phyloP scores from a whole-genome alignment of 2,329 filamentous ascomycete genomes.

The Neophaeococcomyces aloes region DNA sequence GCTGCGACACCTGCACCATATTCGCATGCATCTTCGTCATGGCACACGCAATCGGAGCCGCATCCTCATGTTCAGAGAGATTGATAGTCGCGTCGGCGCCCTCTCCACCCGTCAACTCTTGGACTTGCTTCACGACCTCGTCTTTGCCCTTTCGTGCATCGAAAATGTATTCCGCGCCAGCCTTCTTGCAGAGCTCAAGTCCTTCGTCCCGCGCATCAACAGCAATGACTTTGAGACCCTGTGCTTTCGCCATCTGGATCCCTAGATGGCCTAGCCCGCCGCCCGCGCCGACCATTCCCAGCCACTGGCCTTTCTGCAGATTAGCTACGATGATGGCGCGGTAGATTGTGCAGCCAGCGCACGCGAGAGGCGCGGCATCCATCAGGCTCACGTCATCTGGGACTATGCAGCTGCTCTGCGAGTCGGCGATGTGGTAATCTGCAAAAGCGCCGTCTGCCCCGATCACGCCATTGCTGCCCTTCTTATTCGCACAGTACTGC shows the following conservation, averaged over 20 bases:
- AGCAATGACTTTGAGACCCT: conserved; percentile 43
- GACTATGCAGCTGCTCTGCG: conserved; percentile 36
- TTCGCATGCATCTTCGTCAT: conserved; percentile 50
- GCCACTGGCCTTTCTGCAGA: conserved; percentile 27
- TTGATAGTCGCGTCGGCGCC: conserved; percentile 46
- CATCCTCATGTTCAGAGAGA: conserved; percentile 42
- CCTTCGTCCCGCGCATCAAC: conserved; percentile 47
- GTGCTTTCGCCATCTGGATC: conserved; percentile 41
- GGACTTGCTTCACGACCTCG: conserved; percentile 38
- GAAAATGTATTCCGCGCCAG: conserved; percentile 43
- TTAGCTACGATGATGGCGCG: conserved; percentile 36
- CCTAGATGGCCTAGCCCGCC: conserved; percentile 47
- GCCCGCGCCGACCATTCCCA: conserved; percentile 41
- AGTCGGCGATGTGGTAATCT: conserved; percentile 46
- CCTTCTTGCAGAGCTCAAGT: conserved; percentile 36
- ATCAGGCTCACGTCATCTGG: conserved; percentile 41
- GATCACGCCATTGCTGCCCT: conserved; percentile 40
- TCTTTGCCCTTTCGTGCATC: conserved; percentile 43
- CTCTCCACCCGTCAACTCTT: conserved; percentile 37
- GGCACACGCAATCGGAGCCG: conserved; percentile 43
- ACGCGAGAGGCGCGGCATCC: conserved; percentile 47
- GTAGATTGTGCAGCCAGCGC: conserved; percentile 45
- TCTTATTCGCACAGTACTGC: conserved; percentile 43
- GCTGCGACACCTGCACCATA: conserved; percentile 50
- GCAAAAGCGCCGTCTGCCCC: conserved; percentile 46